Evolutionary conservation across 305 asterid genomes (phyloP), one percentile per base, ranked within the genome.

Genomic region (Rubia peregrina): DNA sequence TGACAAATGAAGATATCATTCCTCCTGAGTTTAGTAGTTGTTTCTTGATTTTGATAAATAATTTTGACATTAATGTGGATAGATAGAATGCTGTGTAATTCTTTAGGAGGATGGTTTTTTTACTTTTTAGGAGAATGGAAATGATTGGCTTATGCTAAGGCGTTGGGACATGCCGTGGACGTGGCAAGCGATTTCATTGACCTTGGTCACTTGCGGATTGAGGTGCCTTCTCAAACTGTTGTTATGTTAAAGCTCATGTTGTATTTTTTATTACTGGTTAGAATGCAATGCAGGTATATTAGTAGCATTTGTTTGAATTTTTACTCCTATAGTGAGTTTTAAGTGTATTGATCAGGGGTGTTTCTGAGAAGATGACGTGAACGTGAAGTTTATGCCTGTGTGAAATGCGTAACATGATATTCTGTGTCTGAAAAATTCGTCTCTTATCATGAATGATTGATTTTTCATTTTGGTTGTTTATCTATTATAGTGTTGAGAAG

Each of bases 81-180:
- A 11, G 62, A 4, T 26, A 11, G 62, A 4, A 9, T 49, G 16
- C 56, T 49, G 33, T 48, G 71, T 71, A 55, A 57, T 72, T 13
- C 38, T 7, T 33, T 49, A 30, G 63, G 12, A 12, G 17, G 66
- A n/a, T 69, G 65, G 65, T 51, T 51, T 51, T 51, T 17, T 16
- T 0, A 17, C 21, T 49, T 14, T 75, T 79, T 86, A 94, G 97
- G 89, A 81, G 36, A 71, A 73, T 61, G 83, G 76, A 71, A 67
- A 83, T 53, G 87, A 80, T 19, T 88, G 86, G 96, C 88, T 83
- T 68, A 81, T 94, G 78, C 73, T 89, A 81, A 86, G 83, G 74
- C 82, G 90, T 49, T 94, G 99, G 99, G 96, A 89, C 44, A 97
- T 94, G 79, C 99, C 99, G 5, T 94, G 99, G 99, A 88, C 85